Evolutionary conservation across 768 basidiomycete species (phyloP).

Genomic region (Suillus fuscotomentosus): DNA sequence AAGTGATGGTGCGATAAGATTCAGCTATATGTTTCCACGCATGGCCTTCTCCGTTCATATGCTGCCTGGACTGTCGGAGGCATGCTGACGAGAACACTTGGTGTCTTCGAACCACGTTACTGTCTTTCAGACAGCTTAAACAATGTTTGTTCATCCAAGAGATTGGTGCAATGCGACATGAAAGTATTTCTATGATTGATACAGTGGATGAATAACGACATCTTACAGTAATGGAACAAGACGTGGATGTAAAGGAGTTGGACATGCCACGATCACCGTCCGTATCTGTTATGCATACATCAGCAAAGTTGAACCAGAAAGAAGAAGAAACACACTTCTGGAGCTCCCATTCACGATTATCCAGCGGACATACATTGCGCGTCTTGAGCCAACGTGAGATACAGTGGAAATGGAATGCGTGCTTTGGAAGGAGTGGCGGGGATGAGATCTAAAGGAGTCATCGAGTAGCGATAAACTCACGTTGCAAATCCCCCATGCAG

Average conservation of each 20-base stretch:
- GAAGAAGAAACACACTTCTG: conserved; percentile 69
- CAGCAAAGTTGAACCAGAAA: not conserved
- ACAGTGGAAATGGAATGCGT: conserved; percentile 99
- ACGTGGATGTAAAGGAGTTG: not conserved
- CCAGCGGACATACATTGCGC: conserved; percentile 89
- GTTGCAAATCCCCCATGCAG: conserved; percentile 99
- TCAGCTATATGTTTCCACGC: not conserved
- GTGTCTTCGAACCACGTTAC: not conserved
- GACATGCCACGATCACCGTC: not conserved
- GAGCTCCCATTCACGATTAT: conserved; percentile 96
- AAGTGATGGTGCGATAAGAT: not conserved
- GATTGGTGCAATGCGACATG: not conserved
- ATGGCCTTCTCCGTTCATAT: not conserved
- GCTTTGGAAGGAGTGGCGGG: conserved; percentile 43
- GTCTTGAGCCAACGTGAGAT: conserved; percentile 99
- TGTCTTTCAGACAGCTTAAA: not conserved
- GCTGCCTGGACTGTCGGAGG: not conserved
- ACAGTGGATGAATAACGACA: not conserved
- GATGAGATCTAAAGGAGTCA: not conserved
- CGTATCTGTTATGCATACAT: not conserved
- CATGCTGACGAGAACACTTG: not conserved
- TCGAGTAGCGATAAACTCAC: conserved; percentile 36
- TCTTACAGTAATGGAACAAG: not conserved
- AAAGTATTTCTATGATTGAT: not conserved
- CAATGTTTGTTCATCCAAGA: not conserved